phyloP scores from a whole-genome alignment of 2,329 filamentous ascomycete genomes.

The Zymoseptoria ardabiliae region DNA sequence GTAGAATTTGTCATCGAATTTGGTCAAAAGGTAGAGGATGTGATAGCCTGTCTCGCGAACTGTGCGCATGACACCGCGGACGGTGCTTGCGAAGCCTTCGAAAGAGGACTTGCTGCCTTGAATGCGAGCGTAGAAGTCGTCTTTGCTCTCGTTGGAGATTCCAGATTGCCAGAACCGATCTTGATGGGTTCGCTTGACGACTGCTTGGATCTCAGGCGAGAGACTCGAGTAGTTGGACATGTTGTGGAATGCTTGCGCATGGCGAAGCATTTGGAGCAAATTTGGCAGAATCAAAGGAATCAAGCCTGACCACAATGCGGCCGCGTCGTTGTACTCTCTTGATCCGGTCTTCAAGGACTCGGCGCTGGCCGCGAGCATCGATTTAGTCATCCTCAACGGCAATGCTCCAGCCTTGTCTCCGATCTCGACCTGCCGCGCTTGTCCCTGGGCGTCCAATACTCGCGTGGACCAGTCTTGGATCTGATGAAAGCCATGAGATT shows the following conservation, averaged over 20 bases:
- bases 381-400: slow-evolving; percentile 81
- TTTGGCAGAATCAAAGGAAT: slow-evolving; percentile 79
- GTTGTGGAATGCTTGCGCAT: slow-evolving; percentile 88
- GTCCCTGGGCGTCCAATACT: slow-evolving; percentile 69
- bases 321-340: slow-evolving; percentile 65
- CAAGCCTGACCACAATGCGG: slow-evolving; percentile 74
- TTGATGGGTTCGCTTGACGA: slow-evolving; percentile 77
- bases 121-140: slow-evolving; percentile 91
- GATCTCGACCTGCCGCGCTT: slow-evolving; percentile 69
- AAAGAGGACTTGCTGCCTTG: slow-evolving; percentile 81
- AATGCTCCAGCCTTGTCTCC: slow-evolving; percentile 66
- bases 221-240: slow-evolving; percentile 73
- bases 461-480: slow-evolving; percentile 77
- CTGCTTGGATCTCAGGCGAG: slow-evolving; percentile 64
- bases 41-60: slow-evolving; percentile 92
- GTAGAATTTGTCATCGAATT: slow-evolving; percentile 81
- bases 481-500: slow-evolving; percentile 62
- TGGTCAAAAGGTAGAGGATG: slow-evolving; percentile 87
- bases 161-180: slow-evolving; percentile 98
- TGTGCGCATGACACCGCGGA: slow-evolving; percentile 79
- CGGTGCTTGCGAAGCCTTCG: slow-evolving; percentile 88
- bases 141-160: slow-evolving; percentile 89
- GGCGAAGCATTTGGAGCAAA: slow-evolving; percentile 74
- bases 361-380: slow-evolving; percentile 83
- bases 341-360: slow-evolving; percentile 76